Evolutionary conservation across 805 yeast species (phyloP).

Genomic region (Saccharomycopsis oosterbeekiorum): DNA sequence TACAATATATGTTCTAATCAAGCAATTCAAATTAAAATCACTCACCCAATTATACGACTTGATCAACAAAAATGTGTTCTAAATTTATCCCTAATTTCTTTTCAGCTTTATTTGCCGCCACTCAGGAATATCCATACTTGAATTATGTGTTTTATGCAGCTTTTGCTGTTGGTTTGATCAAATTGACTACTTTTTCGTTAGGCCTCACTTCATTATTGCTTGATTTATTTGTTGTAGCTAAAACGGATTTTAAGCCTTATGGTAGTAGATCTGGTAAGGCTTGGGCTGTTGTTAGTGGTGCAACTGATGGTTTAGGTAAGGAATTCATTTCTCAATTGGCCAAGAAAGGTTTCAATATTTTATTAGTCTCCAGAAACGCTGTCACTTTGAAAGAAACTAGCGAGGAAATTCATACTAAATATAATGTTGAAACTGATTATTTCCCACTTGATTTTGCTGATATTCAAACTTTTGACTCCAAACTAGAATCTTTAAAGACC

Average conservation of each 20-base stretch:
- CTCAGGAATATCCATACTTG: conserved; percentile 4
- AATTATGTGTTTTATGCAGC: conserved; percentile 22
- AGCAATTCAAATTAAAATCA: not conserved
- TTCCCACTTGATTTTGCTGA: conserved; percentile 70
- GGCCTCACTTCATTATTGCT: conserved; percentile 43
- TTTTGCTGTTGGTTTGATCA: conserved; percentile 53
- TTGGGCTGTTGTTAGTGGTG: conserved; percentile 97
- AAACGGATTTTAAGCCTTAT: conserved; percentile 48
- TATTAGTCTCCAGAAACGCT: conserved; percentile 76
- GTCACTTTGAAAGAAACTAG: conserved; percentile 63
- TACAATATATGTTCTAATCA: too few relatives aligned
- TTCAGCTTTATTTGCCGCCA: not conserved
- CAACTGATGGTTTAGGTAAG: conserved; percentile 95
- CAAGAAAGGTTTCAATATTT: conserved; percentile 68
- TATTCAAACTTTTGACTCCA: conserved; percentile 2
- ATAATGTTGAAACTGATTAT: conserved; percentile 50
- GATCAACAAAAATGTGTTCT: not conserved
- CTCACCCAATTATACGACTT: not conserved
- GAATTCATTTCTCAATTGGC: conserved; percentile 87
- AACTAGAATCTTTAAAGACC: not conserved
- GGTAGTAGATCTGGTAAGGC: conserved; percentile 57
- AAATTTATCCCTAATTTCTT: not conserved
- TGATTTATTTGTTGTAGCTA: conserved; percentile 57
- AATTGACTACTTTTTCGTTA: conserved; percentile 41
- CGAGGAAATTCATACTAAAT: conserved; percentile 48